phyloP scores from a whole-genome alignment of 192 early-diverging fungal species.

The Coemansia sp. region DNA sequence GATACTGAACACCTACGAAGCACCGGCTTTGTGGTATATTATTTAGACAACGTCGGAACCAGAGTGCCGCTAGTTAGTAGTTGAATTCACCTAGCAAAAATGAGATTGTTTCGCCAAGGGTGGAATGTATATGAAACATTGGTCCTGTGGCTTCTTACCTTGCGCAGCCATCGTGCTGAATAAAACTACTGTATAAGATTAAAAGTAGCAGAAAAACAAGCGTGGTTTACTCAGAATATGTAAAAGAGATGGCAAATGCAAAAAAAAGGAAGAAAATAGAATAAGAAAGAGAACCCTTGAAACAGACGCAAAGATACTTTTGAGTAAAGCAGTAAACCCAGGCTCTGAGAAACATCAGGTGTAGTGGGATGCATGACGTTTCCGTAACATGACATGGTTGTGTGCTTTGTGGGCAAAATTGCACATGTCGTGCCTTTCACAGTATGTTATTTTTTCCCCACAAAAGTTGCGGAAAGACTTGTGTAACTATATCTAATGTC shows the following conservation, averaged over 20 bases:
- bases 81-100: not conserved
- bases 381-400: too few species aligned
- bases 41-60: not conserved
- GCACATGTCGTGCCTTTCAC: too few species aligned
- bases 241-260: not conserved
- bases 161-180: not conserved
- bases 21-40: not conserved
- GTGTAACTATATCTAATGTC: too few species aligned
- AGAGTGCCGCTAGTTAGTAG: not conserved
- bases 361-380: too few species aligned
- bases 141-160: not conserved
- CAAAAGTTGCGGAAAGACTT: too few species aligned
- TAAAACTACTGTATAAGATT: not conserved
- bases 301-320: too few species aligned
- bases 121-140: not conserved
- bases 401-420: too few species aligned
- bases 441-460: too few species aligned
- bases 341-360: too few species aligned
- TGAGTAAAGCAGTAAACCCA: too few species aligned
- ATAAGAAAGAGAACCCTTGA: not conserved
- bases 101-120: not conserved
- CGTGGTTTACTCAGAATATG: not conserved
- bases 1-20: slow-evolving; percentile 23
- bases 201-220: not conserved
- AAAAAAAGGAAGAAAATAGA: not conserved